Evolutionary conservation across 106 monocot genomes (phyloP).

Genomic region (Iris macrosiphon): DNA sequence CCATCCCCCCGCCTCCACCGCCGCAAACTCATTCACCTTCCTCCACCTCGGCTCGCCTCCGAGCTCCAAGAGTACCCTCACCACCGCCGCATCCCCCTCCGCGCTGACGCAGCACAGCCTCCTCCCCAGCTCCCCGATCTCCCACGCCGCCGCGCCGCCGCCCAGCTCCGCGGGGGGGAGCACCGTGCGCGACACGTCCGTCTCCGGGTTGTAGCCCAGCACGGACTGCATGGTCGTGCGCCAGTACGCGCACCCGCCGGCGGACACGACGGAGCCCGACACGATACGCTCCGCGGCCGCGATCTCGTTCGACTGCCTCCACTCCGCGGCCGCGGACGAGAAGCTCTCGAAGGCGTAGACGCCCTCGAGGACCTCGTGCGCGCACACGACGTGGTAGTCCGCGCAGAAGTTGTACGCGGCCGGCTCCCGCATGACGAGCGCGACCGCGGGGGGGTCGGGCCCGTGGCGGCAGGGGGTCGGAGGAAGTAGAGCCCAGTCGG

Average conservation of each 20-base stretch:
- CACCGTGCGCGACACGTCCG: background rate
- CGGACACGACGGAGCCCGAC: conserved; percentile 19
- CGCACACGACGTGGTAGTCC: conserved; percentile 23
- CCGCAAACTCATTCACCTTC: background rate
- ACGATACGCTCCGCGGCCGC: conserved; percentile 10
- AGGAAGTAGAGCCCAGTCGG: conserved; percentile 13
- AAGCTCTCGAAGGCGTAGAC: conserved; percentile 30
- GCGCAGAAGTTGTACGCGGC: conserved; percentile 11
- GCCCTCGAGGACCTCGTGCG: conserved; percentile 8
- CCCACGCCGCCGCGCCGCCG: background rate
- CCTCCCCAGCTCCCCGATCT: conserved; percentile 28
- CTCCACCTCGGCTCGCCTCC: background rate
- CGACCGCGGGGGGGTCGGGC: conserved; percentile 9
- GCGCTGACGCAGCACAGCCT: conserved; percentile 5
- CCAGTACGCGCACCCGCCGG: conserved; percentile 25
- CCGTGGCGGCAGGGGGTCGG: conserved; percentile 1
- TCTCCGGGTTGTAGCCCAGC: conserved; percentile 14
- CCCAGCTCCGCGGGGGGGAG: background rate
- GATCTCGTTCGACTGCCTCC: conserved; percentile 8
- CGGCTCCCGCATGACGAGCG: conserved; percentile 20
- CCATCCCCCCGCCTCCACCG: background rate
- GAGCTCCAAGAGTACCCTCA: background rate
- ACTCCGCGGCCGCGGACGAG: conserved; percentile 18
- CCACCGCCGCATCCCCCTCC: background rate
- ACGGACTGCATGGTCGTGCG: conserved; percentile 27